Base-by-base conservation (phyloP, 108 stramenopile genomes). In the Pseudonitzschia delicatissima region DNA sequence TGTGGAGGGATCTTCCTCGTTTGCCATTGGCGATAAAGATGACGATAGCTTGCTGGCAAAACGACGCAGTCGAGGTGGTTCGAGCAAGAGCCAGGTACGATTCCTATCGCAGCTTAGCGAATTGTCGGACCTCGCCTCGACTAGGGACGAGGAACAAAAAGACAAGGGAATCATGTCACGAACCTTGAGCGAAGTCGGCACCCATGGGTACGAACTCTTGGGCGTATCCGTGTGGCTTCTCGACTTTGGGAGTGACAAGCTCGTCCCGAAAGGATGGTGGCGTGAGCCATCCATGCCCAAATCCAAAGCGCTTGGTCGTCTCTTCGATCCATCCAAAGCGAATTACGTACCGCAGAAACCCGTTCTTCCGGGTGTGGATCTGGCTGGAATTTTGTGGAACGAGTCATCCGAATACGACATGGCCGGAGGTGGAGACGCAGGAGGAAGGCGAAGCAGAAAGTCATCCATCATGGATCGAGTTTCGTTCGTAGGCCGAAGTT, bases 351-450 rank as follows among this genome's bases (percentile, higher is more conserved):
- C 68, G 25, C 33, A 68, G 33, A 50, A 33, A 20, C 61, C 72
- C 26, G 39, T 51, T 7, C 44, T 34, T 36, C 77, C 76, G 20
- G 82, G 82, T 11, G 68, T 58, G 0, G 82, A 70, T 42, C 59
- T 83, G 34, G 67, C 76, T 20, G 82, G 82, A 27, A 34, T 47
- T 8, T 55, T 80, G 11, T 83, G 82, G 82, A 42, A 33, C 23
- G 47, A 65, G 47, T 20, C 47, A 18, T 62, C 61, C 18, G 25
- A 9, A 13, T 23, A 62, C 11, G 25, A 31, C 42, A 12, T 62
- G 61, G 52, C 29, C 27, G 9, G 51, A 12, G 15, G 15, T 42
- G 12, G 15, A 12, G 12, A 42, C 9, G 40, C 40, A 9, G 15
- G 9, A 9, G 40, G 40, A 15, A 12, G 15, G 40, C 40, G 15